Percentiles rank a stretch among this genome's conserved stretches.
Evolutionary conservation across 139 green algal species (phyloP).

Genomic region (Volvox africanus): DNA sequence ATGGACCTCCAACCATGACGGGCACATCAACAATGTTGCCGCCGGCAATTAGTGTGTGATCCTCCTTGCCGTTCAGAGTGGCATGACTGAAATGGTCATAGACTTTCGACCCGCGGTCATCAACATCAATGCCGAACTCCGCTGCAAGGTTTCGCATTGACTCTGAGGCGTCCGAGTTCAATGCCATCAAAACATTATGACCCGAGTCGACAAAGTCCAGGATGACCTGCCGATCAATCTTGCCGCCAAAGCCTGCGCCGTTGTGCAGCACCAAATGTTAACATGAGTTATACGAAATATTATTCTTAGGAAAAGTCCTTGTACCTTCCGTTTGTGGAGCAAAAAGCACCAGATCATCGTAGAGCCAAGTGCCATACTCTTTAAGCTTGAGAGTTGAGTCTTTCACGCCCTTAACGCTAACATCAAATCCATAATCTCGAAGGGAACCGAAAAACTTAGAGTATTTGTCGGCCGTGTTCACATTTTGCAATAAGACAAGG

Average conservation of each 20-base stretch:
- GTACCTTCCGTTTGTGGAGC: constrained; percentile 67
- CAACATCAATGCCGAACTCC: constrained; percentile 86
- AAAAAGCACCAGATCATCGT: constrained; percentile 88
- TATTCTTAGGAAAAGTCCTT: background rate
- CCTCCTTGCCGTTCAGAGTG: constrained; percentile 20
- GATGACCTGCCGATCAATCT: constrained; percentile 71
- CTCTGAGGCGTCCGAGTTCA: constrained; percentile 68
- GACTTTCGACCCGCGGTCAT: constrained; percentile 65
- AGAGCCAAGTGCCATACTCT: constrained; percentile 85
- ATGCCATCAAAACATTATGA: constrained; percentile 83
- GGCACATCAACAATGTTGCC: constrained; percentile 23
- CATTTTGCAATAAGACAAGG: constrained; percentile 69
- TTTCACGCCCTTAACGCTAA: constrained; percentile 69
- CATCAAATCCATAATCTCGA: constrained; percentile 38
- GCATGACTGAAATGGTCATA: constrained; percentile 66
- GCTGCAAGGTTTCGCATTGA: constrained; percentile 64
- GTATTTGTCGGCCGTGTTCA: constrained; percentile 57
- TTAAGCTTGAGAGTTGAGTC: constrained; percentile 74
- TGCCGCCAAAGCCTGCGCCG: constrained; percentile 73
- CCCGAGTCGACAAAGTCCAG: constrained; percentile 91
- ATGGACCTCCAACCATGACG: constrained; percentile 48
- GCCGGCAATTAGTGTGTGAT: constrained; percentile 57
- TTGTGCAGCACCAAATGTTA: background rate
- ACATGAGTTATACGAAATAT: background rate
- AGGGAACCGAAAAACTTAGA: constrained; percentile 70